phyloP scores from a whole-genome alignment of 768 basidiomycete species.

The Russula virescens region DNA sequence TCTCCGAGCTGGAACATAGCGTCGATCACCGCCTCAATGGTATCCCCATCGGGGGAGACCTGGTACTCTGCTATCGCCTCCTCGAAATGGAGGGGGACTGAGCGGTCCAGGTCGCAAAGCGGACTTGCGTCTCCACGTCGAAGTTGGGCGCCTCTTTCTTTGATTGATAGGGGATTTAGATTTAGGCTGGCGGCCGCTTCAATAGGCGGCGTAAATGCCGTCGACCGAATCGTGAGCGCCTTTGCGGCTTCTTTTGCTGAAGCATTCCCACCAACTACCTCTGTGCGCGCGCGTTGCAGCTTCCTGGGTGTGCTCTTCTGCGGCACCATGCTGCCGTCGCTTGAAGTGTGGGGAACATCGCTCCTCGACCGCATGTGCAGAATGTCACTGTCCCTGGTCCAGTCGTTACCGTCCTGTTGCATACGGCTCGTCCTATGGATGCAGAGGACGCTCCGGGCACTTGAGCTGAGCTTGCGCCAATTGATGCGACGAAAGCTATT shows the following conservation, averaged over 20 bases:
- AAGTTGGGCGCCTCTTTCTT: not conserved
- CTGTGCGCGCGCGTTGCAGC: not conserved
- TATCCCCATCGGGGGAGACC: not conserved
- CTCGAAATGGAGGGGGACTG: not conserved
- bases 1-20: not conserved
- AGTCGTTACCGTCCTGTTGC: not conserved
- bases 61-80: too few relatives aligned
- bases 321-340: too few relatives aligned
- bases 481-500: not conserved
- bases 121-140: not conserved
- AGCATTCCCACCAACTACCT: not conserved
- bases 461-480: constrained; percentile 7
- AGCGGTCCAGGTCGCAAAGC: not conserved
- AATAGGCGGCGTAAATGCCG: not conserved
- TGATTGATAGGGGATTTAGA: too few relatives aligned
- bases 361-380: not conserved
- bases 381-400: not conserved
- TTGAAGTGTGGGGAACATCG: not conserved
- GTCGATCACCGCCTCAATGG: not conserved
- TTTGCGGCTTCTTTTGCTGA: not conserved
- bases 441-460: constrained; percentile 9
- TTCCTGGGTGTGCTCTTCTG: too few relatives aligned
- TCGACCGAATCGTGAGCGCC: not conserved
- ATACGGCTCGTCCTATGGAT: not conserved
- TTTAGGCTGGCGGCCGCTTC: not conserved